Evolutionary conservation across 768 basidiomycete species (phyloP), one percentile per base, ranked within the genome.

Genomic region (Clitopilus passeckerianus): DNA sequence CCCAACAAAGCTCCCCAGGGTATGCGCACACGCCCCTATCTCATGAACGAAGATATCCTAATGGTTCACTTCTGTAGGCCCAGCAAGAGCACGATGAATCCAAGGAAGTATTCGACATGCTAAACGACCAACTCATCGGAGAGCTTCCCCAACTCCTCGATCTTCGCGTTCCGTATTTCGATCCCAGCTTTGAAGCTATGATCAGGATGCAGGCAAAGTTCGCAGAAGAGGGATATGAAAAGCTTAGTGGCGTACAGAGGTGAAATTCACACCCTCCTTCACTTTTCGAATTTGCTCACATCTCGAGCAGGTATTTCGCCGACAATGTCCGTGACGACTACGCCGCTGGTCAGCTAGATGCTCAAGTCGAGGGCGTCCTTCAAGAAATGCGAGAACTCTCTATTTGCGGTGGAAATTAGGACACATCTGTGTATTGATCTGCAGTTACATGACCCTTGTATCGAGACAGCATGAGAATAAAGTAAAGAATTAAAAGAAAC

Each of bases 131-230:
- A 66, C 86, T 98, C 67, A 89, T 96, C 64, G 74, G 80, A 24
- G 97, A 98, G 66, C 80, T 99, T 15, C 97, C 97, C 0, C 87
- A 95, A 65, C 77, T 99, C 43, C 84, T 98, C 54, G 95, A 98
- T 67, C 85, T 98, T 18, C 91, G 97, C 37, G 91, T 99, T 23
- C 97, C 97, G 0, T 99, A 93, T 80, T 95, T 98, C 63, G 97
- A 98, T 72, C 97, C 97, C 5, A 95, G 91, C 65, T 98, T 98
- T 70, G 97, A 98, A 75, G 93, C 96, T 52, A 98, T 98, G 96
- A 94, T 95, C 63, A 85, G 97, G 30, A 92, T 97, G 86, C 97
- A 99, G 69, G 86, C 91, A 68, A 95, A 95, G 68, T 98, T 98
- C 69, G 95, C 96, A 0, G 93, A 98, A 72, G 96, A 99, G 66